Base-by-base conservation (phyloP, 495 filamentous ascomycete species). In the Podospora didyma region DNA sequence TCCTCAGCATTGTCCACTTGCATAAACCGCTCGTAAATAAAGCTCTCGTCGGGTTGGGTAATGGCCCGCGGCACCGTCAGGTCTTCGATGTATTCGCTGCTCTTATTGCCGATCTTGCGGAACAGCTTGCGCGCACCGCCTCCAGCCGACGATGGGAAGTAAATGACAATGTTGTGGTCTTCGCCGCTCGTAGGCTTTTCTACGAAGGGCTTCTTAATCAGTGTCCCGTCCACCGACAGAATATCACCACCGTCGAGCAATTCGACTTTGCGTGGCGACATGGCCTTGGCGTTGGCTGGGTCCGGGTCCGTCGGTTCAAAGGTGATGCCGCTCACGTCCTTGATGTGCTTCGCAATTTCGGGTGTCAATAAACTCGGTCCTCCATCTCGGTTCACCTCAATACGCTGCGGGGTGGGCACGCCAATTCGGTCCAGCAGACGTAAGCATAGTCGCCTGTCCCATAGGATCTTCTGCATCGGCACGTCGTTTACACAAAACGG, bases 151-250 rank as follows among this genome's bases (percentile, higher is more conserved):
- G 86, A 87, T 7, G 90, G 89, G 66, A 92, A 97, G 67, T 99
- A 99, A 47, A 99, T 96, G 66, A 92, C 87, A 62, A 99, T 96
- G 64, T 97, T 99, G 71, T 99, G 94, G 68, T 99, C 92, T 72
- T 99, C 94, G 16, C 95, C 94, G 69, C 89, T 96, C n/a, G 90
- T 88, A 1, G 94, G 94, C 69, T 99, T 99, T 70, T 99, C 94
- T 46, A 99, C 94, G 69, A 97, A 99, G 0, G 94, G 94, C 62
- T 99, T 99, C 57, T 78, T 86, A 42, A 99, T 80, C 9, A 84
- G 64, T 24, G 80, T 77, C 16, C 92, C 93, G 69, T 97, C 92
- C 14, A 97, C 93, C 20, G 86, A 81, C 51, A 99, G 76, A 11
- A 88, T 86, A 60, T 99, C 90, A 7, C 89, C 89, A 63, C 92